Conservation (phyloP, 352 stramenopile genomes). For the Paralagenidium karlingii region DNA sequence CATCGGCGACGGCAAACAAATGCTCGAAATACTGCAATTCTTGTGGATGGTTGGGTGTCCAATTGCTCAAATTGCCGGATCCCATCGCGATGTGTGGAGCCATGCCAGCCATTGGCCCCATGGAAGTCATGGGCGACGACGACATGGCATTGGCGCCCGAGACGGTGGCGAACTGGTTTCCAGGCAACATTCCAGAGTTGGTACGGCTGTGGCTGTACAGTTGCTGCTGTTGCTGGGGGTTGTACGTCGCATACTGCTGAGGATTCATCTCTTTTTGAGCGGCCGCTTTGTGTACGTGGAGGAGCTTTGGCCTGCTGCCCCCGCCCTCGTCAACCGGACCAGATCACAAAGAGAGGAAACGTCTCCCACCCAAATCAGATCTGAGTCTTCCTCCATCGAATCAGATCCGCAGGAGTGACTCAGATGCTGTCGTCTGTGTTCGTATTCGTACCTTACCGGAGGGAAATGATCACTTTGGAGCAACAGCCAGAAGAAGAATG, state of each 20-base stretch:
- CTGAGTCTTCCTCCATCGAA: too few species aligned
- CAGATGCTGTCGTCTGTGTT: too few species aligned
- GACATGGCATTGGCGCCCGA: slow-evolving; percentile 13
- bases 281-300: too few species aligned
- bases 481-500: too few species aligned
- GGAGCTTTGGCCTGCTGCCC: too few species aligned
- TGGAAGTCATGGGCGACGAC: neutral
- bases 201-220: slow-evolving; percentile 23
- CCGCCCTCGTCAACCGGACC: too few species aligned
- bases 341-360: too few species aligned
- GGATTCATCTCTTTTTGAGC: slow-evolving; percentile 33
- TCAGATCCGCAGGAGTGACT: too few species aligned
- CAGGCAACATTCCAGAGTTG: slow-evolving; percentile 12
- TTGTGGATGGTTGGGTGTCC: slow-evolving; percentile 34
- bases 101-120: slow-evolving; percentile 2
- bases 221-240: slow-evolving; percentile 29
- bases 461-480: too few species aligned
- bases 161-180: slow-evolving; percentile 20
- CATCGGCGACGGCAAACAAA: slow-evolving; percentile 86
- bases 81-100: slow-evolving; percentile 23
- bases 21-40: slow-evolving; percentile 85
- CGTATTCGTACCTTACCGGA: too few species aligned
- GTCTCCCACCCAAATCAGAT: too few species aligned
- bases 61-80: slow-evolving; percentile 11
- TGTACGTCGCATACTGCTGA: slow-evolving; percentile 47